Percentiles rank a stretch among this genome's conserved stretches.
These are phyloP conservation scores for Phalaenopsis hybrid DNA, from an alignment of 116 monocot genomes.

Conservation along the genomic window DNA sequence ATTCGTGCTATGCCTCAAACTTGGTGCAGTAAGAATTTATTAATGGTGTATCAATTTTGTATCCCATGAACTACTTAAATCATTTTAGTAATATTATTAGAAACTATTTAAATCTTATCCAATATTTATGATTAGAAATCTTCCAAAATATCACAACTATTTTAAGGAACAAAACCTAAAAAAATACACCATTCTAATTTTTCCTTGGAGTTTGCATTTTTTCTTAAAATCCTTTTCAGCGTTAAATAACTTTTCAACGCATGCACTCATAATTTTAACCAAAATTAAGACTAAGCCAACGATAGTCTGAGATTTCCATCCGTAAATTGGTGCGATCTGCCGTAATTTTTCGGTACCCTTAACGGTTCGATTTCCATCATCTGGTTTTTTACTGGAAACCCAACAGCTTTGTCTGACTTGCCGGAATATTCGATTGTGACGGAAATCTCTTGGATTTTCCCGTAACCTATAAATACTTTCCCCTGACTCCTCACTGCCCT, in stretches of 20 bases:
- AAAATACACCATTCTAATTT: no score
- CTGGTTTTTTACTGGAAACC: not conserved
- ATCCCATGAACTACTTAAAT: no score
- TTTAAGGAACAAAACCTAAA: no score
- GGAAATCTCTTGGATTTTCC: slow-evolving; percentile 45
- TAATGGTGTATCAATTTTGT: not conserved
- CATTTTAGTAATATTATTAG: no score
- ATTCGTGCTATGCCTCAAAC: no score
- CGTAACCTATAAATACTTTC: slow-evolving; percentile 66
- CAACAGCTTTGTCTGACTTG: not conserved
- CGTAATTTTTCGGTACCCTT: not conserved
- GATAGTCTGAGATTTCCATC: not conserved
- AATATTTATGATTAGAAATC: no score
- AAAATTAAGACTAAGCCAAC: not conserved
- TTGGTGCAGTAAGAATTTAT: no score
- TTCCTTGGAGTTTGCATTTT: no score
- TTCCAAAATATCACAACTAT: no score
- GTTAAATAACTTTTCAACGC: no score
- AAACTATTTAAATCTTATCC: no score
- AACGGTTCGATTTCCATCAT: not conserved
- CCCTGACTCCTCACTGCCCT: slow-evolving; percentile 22
- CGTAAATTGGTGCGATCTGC: not conserved
- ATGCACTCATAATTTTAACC: not conserved
- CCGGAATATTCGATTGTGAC: slow-evolving; percentile 45
- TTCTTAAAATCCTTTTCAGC: no score